Percentiles rank a stretch among this genome's conserved stretches.
These are phyloP conservation scores for Solanum lignicaule DNA, from an alignment of 257 asterid species.

Conservation along the genomic window DNA sequence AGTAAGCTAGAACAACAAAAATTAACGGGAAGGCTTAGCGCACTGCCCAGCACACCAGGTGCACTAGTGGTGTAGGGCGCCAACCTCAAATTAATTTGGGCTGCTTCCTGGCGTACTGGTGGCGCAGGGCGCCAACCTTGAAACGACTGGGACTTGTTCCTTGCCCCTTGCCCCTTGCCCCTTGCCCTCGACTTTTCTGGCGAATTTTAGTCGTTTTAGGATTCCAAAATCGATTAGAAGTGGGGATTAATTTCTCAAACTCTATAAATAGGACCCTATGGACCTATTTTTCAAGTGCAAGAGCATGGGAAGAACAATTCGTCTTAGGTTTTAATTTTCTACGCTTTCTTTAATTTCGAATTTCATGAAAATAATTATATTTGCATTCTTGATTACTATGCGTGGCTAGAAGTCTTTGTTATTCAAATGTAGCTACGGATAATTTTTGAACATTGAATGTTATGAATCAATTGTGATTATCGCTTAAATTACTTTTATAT, in stretches of 20 bases:
- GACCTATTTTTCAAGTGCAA: not conserved
- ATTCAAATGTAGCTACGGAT: not conserved
- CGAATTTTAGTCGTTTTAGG: not conserved
- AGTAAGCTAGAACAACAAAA: not conserved
- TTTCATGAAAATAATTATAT: not conserved
- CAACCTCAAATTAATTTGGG: not conserved
- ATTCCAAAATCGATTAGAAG: no score
- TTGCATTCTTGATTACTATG: not conserved
- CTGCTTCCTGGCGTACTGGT: no score
- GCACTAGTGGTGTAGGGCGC: not conserved
- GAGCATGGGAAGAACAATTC: not conserved
- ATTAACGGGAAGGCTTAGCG: not conserved
- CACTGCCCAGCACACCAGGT: not conserved
- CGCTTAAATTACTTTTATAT: not conserved
- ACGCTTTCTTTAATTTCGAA: no score
- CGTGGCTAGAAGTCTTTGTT: not conserved
- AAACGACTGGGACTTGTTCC: no score
- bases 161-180: not conserved
- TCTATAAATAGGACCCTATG: not conserved
- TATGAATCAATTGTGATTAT: not conserved
- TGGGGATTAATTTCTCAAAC: no score
- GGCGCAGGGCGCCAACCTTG: not conserved
- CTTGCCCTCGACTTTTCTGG: not conserved
- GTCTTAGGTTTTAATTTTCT: not conserved
- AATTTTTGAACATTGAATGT: not conserved